Conservation (phyloP, 2,329 filamentous ascomycete species). For the Aspergillus spinulosporus region DNA sequence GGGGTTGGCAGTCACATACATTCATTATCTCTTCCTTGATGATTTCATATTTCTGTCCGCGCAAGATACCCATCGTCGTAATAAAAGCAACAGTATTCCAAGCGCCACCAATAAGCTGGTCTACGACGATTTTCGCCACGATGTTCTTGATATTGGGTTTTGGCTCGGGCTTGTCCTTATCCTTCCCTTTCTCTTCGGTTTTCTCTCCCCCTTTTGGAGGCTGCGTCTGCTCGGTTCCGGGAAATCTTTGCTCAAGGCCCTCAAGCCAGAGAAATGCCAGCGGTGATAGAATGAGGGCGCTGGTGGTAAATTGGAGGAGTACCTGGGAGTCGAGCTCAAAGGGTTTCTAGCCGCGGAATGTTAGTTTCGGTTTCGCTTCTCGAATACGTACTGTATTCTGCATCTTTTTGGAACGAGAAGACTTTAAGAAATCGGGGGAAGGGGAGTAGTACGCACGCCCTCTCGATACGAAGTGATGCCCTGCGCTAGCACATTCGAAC, state of each 20-base stretch:
- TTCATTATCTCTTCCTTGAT: conserved; percentile 37
- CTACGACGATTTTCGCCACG: conserved; percentile 57
- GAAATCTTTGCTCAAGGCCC: conserved; percentile 55
- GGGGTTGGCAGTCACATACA: conserved; percentile 25
- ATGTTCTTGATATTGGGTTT: conserved; percentile 35
- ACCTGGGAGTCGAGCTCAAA: conserved; percentile 51
- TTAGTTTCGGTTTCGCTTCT: too few species aligned
- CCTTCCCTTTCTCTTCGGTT: not conserved
- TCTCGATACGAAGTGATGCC: conserved; percentile 53
- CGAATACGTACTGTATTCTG: not conserved
- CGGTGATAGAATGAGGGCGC: conserved; percentile 56
- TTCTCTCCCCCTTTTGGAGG: not conserved
- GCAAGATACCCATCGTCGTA: conserved; percentile 53
- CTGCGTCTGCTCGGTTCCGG: conserved; percentile 37
- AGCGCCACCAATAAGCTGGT: conserved; percentile 59
- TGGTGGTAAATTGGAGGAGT: conserved; percentile 56
- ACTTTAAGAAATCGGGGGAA: too few species aligned
- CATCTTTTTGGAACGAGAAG: not conserved
- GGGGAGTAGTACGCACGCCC: conserved; percentile 34
- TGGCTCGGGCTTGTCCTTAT: conserved; percentile 16
- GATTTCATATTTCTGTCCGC: conserved; percentile 35
- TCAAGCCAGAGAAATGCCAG: conserved; percentile 62
- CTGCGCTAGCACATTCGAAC: conserved; percentile 59
- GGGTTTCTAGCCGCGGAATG: conserved; percentile 32
- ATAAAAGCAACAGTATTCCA: conserved; percentile 60